Evolutionary conservation across 106 monocot genomes (phyloP), one percentile per base, ranked within the genome.

Genomic region (Platanthera zijinensis): DNA sequence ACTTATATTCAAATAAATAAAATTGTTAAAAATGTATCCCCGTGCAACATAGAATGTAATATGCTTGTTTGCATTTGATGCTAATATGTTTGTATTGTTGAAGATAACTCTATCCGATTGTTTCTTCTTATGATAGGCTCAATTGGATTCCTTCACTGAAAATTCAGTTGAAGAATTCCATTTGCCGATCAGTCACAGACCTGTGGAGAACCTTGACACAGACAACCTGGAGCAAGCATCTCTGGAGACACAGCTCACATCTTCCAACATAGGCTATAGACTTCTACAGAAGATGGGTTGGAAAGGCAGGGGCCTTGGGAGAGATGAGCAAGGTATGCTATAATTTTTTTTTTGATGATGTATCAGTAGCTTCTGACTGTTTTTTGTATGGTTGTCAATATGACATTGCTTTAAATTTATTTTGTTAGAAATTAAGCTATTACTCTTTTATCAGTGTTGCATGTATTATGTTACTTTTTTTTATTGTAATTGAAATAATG

Each of bases 231-330:
- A 92, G 77, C 99, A 94, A 83, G 99, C 94, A 50, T 99, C 99
- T 71, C 73, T 99, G 50, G 94, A 99, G 62, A 94, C 89, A 18
- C 89, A 92, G 71, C 80, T 99, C 30, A 88, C 99, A 50, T 87
- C 99, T 59, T 94, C 99, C 21, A 99, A 99, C 57, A 52, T 94
- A 72, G 99, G 99, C 14, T 99, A 85, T 80, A 84, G 88, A 81
- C 94, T 99, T 79, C 79, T 99, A 53, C 99, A 99, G 75, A 99
- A 94, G 78, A 99, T 99, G 99, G 99, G 99, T 45, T 99, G 99
- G 99, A 99, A 94, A 83, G 99, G 99, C 51, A 92, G 88, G 82
- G 99, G 99, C 17, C 99, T 99, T 67, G 99, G 99, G 74, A 99
- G 92, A 84, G 85, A 99, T 52, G 94, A 99, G 68, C 99, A 99